Evolutionary conservation across 176 grass and related monocot species (phyloP), one percentile per base, ranked within the genome.

Genomic region (Avena sativa): DNA sequence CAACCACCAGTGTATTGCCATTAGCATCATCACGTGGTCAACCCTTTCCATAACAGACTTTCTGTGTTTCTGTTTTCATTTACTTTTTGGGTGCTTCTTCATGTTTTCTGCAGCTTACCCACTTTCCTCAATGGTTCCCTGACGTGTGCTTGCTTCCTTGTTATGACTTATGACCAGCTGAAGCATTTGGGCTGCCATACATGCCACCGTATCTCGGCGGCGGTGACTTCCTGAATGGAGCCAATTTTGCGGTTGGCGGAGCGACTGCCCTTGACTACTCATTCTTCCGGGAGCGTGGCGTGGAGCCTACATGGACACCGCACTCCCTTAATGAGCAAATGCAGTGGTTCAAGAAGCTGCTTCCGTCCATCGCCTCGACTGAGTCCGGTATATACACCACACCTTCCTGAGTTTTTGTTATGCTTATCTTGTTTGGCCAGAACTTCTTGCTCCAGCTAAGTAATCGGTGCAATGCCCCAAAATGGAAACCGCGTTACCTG

Each of bases 221-320:
- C 3, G 79, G 79, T 6, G 83, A 93, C 61, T 99, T 94, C 80
- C 67, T 23, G 30, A 26, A 96, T 56, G 97, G 97, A 5, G 90
- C 90, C 48, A 99, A 99, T 78, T 99, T 96, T 71, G 94, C 94
- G 3, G 97, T 93, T 0, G 94, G 90, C 0, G 94, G 97, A 8
- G 94, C 94, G 51, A 96, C 97, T 36, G 92, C 94, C 20, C 92
- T 96, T 64, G 78, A 89, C 8, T 56, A 83, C 3, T 87, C 77
- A 0, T 96, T 94, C 82, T 99, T 96, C 80, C 85, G 89, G 64
- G 71, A 86, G 61, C 91, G 85, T 3, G 94, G 91, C 0, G 84
- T 96, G 58, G 81, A 87, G 36, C 86, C 90, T 65, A 81, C 78
- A 1, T 96, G 90, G 92, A 93, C 97, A 2, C 87, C 86, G 14